A percentile compares a stretch with the other conserved stretches of the same genome.
Conservation (phyloP, 2,329 filamentous ascomycete genomes). For the Microdochium bolleyi region DNA sequence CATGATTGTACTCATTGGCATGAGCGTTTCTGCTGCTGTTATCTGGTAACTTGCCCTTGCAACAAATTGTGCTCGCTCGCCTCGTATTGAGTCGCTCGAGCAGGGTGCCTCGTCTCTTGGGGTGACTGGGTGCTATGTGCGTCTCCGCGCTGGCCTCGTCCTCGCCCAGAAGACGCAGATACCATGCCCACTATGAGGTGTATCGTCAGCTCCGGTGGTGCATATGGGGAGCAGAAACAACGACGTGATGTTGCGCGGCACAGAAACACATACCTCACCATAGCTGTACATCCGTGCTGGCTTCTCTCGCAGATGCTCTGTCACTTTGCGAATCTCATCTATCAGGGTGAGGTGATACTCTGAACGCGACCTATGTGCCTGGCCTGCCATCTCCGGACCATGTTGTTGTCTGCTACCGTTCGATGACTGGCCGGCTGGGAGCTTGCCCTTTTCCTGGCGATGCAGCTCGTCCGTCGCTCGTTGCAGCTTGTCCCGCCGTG, state of each 20-base stretch:
- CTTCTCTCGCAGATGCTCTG: conserved; percentile 50
- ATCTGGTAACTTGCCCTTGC: not conserved
- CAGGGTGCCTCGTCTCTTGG: not conserved
- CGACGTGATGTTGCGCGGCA: no score
- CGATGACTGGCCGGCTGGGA: conserved; percentile 5
- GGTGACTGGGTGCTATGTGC: conserved; percentile 30
- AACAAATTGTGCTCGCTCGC: conserved; percentile 5
- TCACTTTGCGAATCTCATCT: conserved; percentile 60
- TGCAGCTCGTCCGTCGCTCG: conserved; percentile 22
- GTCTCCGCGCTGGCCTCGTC: conserved; percentile 44
- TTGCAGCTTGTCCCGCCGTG: conserved; percentile 10
- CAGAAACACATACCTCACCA: conserved; percentile 8
- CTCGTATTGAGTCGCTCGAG: conserved; percentile 3
- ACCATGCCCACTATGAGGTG: conserved; percentile 66
- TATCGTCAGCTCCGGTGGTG: no score
- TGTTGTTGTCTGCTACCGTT: conserved; percentile 4
- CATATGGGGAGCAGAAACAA: no score
- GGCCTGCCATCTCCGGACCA: conserved; percentile 25
- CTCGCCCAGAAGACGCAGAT: conserved; percentile 67
- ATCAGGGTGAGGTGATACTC: conserved; percentile 61
- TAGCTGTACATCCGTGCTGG: conserved; percentile 64
- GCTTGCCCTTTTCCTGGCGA: conserved; percentile 12
- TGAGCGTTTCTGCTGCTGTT: not conserved
- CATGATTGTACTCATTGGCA: not conserved
- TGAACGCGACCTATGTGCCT: conserved; percentile 29